phyloP scores from a whole-genome alignment of 768 basidiomycete genomes.

The Nidularia sp. region DNA sequence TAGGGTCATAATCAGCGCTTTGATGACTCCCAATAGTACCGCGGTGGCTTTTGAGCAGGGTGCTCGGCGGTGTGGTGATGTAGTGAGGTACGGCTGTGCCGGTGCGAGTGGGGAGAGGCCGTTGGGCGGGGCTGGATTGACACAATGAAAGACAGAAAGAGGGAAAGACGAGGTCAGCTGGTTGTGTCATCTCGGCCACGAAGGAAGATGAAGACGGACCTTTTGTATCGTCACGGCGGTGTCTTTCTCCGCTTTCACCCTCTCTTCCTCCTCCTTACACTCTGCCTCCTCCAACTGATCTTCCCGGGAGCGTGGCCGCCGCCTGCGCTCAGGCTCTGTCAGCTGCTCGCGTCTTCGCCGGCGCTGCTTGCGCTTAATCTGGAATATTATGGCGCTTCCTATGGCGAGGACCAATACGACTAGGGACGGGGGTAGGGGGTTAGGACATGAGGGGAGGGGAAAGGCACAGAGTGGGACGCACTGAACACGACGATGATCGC shows the following conservation, averaged over 20 bases:
- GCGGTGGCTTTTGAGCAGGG: not conserved
- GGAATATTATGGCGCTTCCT: conserved; percentile 12
- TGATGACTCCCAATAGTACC: conserved; percentile 2
- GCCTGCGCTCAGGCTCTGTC: no score
- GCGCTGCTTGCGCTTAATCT: conserved; percentile 8
- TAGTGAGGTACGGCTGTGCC: not conserved
- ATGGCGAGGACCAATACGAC: conserved; percentile 13
- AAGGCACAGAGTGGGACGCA: conserved; percentile 12
- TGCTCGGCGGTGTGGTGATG: not conserved
- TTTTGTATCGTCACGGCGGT: not conserved
- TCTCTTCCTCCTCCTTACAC: not conserved
- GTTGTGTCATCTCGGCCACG: no score
- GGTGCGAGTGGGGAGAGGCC: not conserved
- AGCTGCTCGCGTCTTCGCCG: not conserved
- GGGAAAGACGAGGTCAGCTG: not conserved
- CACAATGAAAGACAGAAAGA: not conserved
- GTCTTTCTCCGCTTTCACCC: not conserved
- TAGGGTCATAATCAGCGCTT: no score
- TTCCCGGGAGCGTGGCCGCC: not conserved
- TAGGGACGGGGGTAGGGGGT: conserved; percentile 1
- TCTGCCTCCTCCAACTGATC: not conserved
- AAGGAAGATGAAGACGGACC: not conserved
- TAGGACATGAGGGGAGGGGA: not conserved
- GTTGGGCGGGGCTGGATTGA: not conserved
- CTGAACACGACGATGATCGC: conserved; percentile 28